phyloP scores from a whole-genome alignment of 2,329 filamentous ascomycete species.

The Curvularia lunata region DNA sequence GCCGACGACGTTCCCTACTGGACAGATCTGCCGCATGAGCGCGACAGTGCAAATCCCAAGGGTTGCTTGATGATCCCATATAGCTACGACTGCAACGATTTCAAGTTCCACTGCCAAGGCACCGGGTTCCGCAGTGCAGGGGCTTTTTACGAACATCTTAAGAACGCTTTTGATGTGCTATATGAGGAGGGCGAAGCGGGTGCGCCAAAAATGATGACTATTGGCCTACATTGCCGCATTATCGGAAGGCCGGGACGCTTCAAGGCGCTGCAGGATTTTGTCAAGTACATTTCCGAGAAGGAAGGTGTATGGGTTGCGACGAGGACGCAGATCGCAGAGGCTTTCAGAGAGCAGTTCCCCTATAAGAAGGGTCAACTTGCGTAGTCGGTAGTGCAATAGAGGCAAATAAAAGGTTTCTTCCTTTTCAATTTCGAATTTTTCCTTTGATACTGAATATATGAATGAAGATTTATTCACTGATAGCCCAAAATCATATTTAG shows the following conservation, averaged over 20 bases:
- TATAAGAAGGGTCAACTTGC: constrained; percentile 54
- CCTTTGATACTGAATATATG: neutral
- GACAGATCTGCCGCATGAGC: constrained; percentile 60
- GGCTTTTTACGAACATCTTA: constrained; percentile 56
- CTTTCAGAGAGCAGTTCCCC: constrained; percentile 57
- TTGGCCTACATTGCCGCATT: constrained; percentile 61
- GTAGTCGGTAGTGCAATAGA: constrained; percentile 7
- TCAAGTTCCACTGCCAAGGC: constrained; percentile 53
- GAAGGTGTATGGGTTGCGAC: constrained; percentile 63
- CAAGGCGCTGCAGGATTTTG: constrained; percentile 59
- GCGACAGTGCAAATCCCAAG: constrained; percentile 49
- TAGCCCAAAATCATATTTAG: too few species aligned
- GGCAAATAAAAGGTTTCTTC: neutral
- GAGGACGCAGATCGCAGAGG: constrained; percentile 59
- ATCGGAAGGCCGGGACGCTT: constrained; percentile 61
- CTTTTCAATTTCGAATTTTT: too few species aligned
- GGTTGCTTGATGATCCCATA: constrained; percentile 64
- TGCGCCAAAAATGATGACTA: constrained; percentile 59
- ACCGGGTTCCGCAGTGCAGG: constrained; percentile 55
- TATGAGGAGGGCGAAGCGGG: constrained; percentile 58
- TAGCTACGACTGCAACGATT: constrained; percentile 63
- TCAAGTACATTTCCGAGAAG: constrained; percentile 60
- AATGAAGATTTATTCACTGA: neutral
- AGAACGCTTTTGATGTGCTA: constrained; percentile 61
- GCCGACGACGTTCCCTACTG: constrained; percentile 64